Conservation (phyloP, 169 alveolate genomes). For the Perkinsus olseni region DNA sequence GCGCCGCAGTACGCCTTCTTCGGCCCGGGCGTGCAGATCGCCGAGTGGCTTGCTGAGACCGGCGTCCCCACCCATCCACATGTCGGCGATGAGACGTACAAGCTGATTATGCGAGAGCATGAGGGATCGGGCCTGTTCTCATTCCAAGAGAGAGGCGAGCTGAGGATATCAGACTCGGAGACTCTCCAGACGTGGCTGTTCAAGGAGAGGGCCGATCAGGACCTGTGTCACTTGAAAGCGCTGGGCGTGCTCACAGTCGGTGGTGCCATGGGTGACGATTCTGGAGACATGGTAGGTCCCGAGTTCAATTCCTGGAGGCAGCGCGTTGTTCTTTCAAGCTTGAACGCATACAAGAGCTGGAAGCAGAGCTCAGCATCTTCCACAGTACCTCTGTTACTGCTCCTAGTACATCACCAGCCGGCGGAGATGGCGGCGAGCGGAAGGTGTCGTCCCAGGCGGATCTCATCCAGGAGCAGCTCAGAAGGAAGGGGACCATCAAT, state of each 20-base stretch:
- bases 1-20: not conserved
- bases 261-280: not conserved
- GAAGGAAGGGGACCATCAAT: not conserved
- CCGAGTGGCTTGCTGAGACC: not conserved
- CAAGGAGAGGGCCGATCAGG: not conserved
- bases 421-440: not conserved
- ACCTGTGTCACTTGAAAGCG: not conserved
- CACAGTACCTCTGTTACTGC: not conserved
- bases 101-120: not conserved
- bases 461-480: not conserved
- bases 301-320: not conserved
- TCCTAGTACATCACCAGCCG: not conserved
- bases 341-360: not conserved
- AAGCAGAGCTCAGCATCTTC: not conserved
- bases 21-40: not conserved
- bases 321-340: not conserved
- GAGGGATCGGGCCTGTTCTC: not conserved
- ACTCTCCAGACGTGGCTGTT: not conserved
- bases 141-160: slow-evolving; percentile 4
- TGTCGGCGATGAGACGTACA: not conserved
- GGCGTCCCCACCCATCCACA: not conserved
- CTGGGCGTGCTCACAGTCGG: not conserved
- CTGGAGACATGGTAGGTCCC: not conserved
- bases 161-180: not conserved
- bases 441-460: not conserved